Conservation (phyloP, 2,329 filamentous ascomycete genomes). For the Aureobasidium sp. region DNA sequence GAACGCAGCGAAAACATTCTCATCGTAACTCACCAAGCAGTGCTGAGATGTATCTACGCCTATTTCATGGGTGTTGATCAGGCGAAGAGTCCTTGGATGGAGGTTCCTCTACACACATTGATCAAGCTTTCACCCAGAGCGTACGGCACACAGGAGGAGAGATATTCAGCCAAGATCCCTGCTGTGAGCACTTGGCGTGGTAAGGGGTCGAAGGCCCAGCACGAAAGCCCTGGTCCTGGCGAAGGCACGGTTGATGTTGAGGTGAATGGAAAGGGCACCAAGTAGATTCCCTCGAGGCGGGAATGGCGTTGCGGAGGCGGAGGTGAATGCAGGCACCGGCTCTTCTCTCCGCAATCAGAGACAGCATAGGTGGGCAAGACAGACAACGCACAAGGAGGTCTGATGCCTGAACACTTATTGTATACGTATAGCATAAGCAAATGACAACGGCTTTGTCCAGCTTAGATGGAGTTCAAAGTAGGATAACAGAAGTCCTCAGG, state of each 20-base stretch:
- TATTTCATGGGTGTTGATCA: slow-evolving; percentile 99
- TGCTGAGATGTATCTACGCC: slow-evolving; percentile 92
- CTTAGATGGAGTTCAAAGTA: not conserved
- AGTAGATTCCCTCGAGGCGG: not conserved
- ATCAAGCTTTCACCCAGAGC: slow-evolving; percentile 94
- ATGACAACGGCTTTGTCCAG: not conserved
- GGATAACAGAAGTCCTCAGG: not conserved
- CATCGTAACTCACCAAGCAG: slow-evolving; percentile 96
- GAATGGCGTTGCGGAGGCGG: not conserved
- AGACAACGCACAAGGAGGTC: not conserved
- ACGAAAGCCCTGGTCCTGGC: slow-evolving; percentile 45
- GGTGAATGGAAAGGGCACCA: not conserved
- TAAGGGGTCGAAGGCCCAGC: slow-evolving; percentile 87
- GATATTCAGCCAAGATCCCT: slow-evolving; percentile 83
- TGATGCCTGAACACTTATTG: not conserved
- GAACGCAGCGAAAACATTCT: slow-evolving; percentile 94
- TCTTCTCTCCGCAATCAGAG: not conserved
- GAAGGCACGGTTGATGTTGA: not conserved
- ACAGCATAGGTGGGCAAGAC: not conserved
- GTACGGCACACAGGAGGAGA: slow-evolving; percentile 85
- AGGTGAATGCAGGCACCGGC: not conserved
- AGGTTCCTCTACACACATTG: slow-evolving; percentile 89
- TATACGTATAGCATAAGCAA: not conserved
- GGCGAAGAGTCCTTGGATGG: slow-evolving; percentile 93
- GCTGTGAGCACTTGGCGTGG: slow-evolving; percentile 94